These are phyloP conservation scores for Termitomyces eurrhizus DNA, from an alignment of 768 basidiomycete species.

Conservation along the genomic window DNA sequence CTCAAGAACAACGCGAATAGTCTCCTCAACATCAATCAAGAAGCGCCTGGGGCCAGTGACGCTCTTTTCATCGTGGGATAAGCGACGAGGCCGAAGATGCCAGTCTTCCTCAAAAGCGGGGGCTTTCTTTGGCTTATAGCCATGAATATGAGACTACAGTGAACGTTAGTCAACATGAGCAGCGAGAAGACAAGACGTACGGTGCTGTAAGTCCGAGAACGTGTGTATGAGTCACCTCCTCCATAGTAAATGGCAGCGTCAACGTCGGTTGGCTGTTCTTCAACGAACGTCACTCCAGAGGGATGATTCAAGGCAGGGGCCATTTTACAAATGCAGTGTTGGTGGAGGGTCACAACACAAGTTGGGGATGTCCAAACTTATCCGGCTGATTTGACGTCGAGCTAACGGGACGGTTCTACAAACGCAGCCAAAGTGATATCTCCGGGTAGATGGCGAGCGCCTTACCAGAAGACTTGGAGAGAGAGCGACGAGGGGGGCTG, in stretches of 20 bases:
- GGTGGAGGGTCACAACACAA: conserved; percentile 6
- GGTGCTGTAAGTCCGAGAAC: conserved; percentile 84
- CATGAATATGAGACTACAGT: conserved; percentile 63
- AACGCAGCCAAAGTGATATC: conserved; percentile 17
- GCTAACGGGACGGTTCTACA: conserved; percentile 9
- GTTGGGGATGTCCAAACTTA: conserved; percentile 4
- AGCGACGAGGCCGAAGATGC: conserved; percentile 67
- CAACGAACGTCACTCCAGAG: conserved; percentile 59
- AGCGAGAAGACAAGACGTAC: conserved; percentile 40
- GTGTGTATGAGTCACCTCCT: conserved; percentile 70
- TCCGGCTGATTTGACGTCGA: conserved; percentile 1
- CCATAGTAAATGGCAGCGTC: conserved; percentile 86
- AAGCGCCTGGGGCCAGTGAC: conserved; percentile 80
- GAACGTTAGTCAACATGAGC: conserved; percentile 7
- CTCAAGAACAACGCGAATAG: conserved; percentile 91
- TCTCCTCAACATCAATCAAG: conserved; percentile 97
- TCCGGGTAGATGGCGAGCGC: conserved; percentile 3
- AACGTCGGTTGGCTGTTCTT: conserved; percentile 55
- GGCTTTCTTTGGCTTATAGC: conserved; percentile 64
- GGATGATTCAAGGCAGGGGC: conserved; percentile 65
- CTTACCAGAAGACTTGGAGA: not conserved
- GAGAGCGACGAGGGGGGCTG: not conserved
- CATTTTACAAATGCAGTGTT: conserved; percentile 30
- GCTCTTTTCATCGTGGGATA: conserved; percentile 93
- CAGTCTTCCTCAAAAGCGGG: conserved; percentile 77